phyloP scores from a whole-genome alignment of 2,329 filamentous ascomycete genomes.

The Paecilomyces dactylethromorphus region DNA sequence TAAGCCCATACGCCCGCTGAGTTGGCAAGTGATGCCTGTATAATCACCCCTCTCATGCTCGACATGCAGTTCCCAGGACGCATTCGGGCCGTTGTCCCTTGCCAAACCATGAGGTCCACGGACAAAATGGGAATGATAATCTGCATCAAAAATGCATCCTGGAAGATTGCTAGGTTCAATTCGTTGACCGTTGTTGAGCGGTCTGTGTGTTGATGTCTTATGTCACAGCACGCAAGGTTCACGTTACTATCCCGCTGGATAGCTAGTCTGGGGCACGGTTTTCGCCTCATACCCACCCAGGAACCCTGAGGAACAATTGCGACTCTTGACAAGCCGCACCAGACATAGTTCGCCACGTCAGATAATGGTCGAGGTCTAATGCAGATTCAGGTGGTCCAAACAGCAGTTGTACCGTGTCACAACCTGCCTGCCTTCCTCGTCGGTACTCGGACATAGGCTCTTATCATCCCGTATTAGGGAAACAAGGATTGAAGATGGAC shows the following conservation, averaged over 20 bases:
- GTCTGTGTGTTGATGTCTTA: background rate
- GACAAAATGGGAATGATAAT: background rate
- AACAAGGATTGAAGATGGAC: slow-evolving; percentile 21
- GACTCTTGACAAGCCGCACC: slow-evolving; percentile 16
- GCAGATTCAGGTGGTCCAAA: slow-evolving; percentile 31
- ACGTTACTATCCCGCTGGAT: background rate
- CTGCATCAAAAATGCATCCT: slow-evolving; percentile 5
- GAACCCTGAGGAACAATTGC: slow-evolving; percentile 18
- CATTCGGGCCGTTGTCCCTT: background rate
- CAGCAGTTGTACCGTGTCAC: slow-evolving; percentile 27
- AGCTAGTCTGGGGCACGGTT: background rate
- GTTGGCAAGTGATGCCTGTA: background rate
- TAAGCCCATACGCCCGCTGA: background rate
- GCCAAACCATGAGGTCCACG: background rate
- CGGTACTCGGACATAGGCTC: slow-evolving; percentile 20
- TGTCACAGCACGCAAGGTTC: background rate
- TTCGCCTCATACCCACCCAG: slow-evolving; percentile 16
- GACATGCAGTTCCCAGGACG: background rate
- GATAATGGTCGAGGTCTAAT: slow-evolving; percentile 30
- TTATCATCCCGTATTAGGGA: slow-evolving; percentile 24
- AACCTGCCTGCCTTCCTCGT: slow-evolving; percentile 23
- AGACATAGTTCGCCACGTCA: slow-evolving; percentile 35
- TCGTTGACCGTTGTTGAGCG: background rate
- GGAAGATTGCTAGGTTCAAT: background rate
- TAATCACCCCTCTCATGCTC: background rate